Evolutionary conservation across 2,329 filamentous ascomycete genomes (phyloP).

Genomic region (Aspergillus puulaauensis): DNA sequence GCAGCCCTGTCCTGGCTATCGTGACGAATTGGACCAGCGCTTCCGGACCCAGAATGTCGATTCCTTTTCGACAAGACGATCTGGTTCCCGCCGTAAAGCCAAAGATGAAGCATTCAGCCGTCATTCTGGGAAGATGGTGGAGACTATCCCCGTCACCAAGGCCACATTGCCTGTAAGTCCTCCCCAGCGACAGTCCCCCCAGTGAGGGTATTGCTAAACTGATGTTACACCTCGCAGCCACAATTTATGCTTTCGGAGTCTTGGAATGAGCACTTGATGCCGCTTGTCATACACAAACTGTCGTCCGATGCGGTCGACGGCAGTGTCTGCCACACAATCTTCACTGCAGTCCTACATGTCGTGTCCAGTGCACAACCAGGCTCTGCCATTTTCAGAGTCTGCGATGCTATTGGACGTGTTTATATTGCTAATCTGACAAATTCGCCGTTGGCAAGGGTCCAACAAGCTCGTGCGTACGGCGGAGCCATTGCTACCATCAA

Average conservation of each 20-base stretch:
- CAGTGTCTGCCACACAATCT: neutral
- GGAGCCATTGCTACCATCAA: neutral
- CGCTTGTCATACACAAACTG: neutral
- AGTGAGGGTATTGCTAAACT: fast-evolving
- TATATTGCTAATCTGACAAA: neutral
- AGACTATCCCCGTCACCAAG: too few relatives aligned
- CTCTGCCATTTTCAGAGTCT: neutral
- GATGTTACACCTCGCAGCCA: neutral
- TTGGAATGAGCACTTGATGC: neutral
- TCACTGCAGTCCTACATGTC: neutral
- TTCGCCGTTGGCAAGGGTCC: neutral
- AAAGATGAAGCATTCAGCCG: neutral
- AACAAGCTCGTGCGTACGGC: neutral
- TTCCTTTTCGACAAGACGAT: neutral
- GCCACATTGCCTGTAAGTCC: neutral
- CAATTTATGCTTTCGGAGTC: neutral
- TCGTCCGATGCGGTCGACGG: neutral
- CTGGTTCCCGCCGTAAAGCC: neutral
- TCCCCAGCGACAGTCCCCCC: too few relatives aligned
- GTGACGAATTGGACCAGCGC: neutral
- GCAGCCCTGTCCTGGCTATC: neutral
- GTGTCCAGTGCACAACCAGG: neutral
- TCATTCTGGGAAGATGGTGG: too few relatives aligned
- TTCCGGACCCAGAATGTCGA: neutral
- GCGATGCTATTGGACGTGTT: neutral